Evolutionary conservation across 257 asterid species (phyloP), one percentile per base, ranked within the genome.

Genomic region (Capsicum pubescens): DNA sequence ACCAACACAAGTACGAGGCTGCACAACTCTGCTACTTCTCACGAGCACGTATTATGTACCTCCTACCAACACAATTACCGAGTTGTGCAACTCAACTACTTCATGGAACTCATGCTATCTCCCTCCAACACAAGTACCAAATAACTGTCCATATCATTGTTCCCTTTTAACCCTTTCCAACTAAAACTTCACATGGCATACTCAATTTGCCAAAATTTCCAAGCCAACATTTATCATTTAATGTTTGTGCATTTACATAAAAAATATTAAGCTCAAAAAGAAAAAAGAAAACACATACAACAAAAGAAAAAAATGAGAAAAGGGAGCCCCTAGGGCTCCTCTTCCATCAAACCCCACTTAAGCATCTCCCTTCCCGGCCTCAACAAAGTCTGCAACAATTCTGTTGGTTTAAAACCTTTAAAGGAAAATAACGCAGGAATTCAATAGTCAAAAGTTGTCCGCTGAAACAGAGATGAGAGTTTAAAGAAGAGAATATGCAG

Each of bases 21-120:
- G 11, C 5, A 32, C 67, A n/a, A 12, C 35, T 60, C 10, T n/a
- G 1, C 26, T 59, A 9, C 11, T n/a, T 39, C 44, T 6, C 17
- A 3, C 4, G 3, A 9, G 0, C 32, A 17, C 0, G 0, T 44
- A 2, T 0, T 66, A 66, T 4, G 44, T 44, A 44, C 8, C 48
- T 44, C 48, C 48, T 6, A 5, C 48, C 0, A 44, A 44, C 48
- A 5, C 48, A 7, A 44, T 5, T 44, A 44, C 48, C 48, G 0
- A 5, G 48, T 44, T 44, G 54, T 4, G 67, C 67, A n/a, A 5
- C 35, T 60, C 10, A n/a, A 1, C 26, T 59, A 9, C 11, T 8
- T 59, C 35, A 8, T 4, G 2, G 35, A 3, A 9, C 26, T n/a
- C 26, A 9, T 60, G 5, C 35, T n/a, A n/a, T 3, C 35, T 60